Percentiles rank a stretch among this genome's conserved stretches.
These are phyloP conservation scores for Spathaspora hagerdaliae DNA, from an alignment of 805 yeast species.

Conservation along the genomic window DNA sequence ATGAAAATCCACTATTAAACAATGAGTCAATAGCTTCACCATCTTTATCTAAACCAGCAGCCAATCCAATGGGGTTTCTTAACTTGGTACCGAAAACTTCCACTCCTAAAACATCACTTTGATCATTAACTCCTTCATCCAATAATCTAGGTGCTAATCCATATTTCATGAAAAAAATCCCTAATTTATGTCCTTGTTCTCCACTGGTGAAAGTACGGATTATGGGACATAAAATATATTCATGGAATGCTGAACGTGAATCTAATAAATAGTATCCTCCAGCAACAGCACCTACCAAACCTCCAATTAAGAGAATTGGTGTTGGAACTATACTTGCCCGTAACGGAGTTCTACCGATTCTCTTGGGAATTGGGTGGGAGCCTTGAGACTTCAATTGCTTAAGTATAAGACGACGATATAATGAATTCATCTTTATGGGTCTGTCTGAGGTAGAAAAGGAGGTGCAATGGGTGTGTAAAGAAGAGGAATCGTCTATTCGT, in stretches of 20 bases:
- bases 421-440: background rate
- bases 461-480: too few relatives aligned
- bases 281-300: constrained; percentile 22
- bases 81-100: constrained; percentile 63
- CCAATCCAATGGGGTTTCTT: constrained; percentile 81
- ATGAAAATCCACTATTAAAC: constrained; percentile 75
- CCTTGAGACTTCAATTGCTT: background rate
- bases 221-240: constrained; percentile 75
- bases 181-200: constrained; percentile 80
- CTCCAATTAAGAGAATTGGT: constrained; percentile 10
- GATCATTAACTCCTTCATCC: constrained; percentile 46
- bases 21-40: constrained; percentile 87
- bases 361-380: background rate
- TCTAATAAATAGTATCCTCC: constrained; percentile 61
- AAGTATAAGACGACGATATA: background rate
- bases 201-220: constrained; percentile 69
- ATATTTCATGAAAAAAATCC: constrained; percentile 63
- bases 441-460: background rate
- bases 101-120: constrained; percentile 43
- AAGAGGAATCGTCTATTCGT: too few relatives aligned
- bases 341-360: background rate
- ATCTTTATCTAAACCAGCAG: constrained; percentile 94
- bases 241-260: constrained; percentile 79
- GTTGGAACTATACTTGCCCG: constrained; percentile 15
- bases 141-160: constrained; percentile 64